phyloP scores from a whole-genome alignment of 768 basidiomycete genomes.

The Cystofilobasidium capitatum region DNA sequence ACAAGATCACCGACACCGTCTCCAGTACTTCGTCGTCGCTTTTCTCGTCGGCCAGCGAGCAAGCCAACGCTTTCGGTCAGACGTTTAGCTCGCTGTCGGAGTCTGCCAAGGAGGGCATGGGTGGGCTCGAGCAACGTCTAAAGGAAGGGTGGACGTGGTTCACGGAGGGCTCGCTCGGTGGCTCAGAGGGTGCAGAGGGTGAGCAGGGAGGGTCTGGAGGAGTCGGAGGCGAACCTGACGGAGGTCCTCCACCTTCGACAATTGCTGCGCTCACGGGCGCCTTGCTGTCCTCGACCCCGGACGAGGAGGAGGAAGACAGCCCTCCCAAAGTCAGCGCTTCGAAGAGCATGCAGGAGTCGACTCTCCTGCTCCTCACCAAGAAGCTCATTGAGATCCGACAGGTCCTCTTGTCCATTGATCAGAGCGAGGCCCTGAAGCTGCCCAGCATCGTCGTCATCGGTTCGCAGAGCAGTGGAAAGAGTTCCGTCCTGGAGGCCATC shows the following conservation, averaged over 20 bases:
- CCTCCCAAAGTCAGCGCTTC: not conserved
- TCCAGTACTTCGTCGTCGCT: conserved; percentile 16
- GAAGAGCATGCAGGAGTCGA: conserved; percentile 18
- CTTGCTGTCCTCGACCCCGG: not conserved
- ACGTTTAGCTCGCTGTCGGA: not conserved
- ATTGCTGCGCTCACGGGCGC: conserved; percentile 18
- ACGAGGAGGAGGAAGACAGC: conserved; percentile 9
- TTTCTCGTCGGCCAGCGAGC: conserved; percentile 11
- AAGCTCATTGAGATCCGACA: conserved; percentile 93
- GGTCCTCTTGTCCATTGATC: conserved; percentile 92
- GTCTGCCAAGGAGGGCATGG: not conserved
- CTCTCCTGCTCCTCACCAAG: conserved; percentile 77
- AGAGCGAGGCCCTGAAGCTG: conserved; percentile 83
- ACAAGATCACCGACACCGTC: conserved; percentile 10
- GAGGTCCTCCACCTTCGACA: conserved; percentile 12
- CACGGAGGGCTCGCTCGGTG: conserved; percentile 16
- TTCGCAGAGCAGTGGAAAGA: conserved; percentile 97
- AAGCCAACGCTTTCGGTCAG: conserved; percentile 10
- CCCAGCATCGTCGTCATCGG: conserved; percentile 98
- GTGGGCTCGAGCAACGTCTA: conserved; percentile 5
- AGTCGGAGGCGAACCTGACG: conserved; percentile 14
- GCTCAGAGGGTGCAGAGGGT: conserved; percentile 7
- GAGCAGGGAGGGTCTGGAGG: not conserved
- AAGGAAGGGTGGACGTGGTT: conserved; percentile 23
- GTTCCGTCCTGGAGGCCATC: conserved; percentile 90